phyloP scores from a whole-genome alignment of 2,329 filamentous ascomycete species.

The Plenodomus tracheiphilus region DNA sequence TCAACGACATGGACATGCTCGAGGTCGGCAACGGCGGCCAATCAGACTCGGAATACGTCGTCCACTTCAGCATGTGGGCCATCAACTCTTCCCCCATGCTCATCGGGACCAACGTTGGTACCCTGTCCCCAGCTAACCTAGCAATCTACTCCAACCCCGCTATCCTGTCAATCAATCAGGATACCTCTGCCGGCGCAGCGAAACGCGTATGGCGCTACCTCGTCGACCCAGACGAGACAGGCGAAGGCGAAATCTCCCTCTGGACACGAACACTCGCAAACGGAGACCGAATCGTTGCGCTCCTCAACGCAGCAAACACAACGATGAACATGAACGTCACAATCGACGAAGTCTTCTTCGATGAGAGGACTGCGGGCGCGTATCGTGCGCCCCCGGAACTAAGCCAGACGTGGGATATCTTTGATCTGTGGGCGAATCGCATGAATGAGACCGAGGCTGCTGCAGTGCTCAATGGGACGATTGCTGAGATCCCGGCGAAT shows the following conservation, averaged over 20 bases:
- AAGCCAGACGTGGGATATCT: slow-evolving; percentile 55
- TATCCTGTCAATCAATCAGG: slow-evolving; percentile 55
- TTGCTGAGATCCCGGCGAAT: slow-evolving; percentile 36
- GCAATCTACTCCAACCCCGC: slow-evolving; percentile 54
- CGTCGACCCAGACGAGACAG: slow-evolving; percentile 48
- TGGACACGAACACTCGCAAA: slow-evolving; percentile 55
- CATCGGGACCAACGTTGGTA: slow-evolving; percentile 50
- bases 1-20: slow-evolving; percentile 55
- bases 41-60: slow-evolving; percentile 48
- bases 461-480: slow-evolving; percentile 49
- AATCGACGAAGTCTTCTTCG: slow-evolving; percentile 57
- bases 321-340: slow-evolving; percentile 54
- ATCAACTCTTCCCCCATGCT: slow-evolving; percentile 51
- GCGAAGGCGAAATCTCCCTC: slow-evolving; percentile 53
- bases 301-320: slow-evolving; percentile 55
- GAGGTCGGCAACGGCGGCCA: slow-evolving; percentile 52
- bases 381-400: slow-evolving; percentile 45
- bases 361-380: slow-evolving; percentile 49
- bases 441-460: slow-evolving; percentile 53
- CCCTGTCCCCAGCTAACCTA: slow-evolving; percentile 47
- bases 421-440: slow-evolving; percentile 60
- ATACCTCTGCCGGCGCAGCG: slow-evolving; percentile 48
- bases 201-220: slow-evolving; percentile 52
- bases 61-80: slow-evolving; percentile 56
- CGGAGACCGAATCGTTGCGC: slow-evolving; percentile 53